Evolutionary conservation across 108 stramenopile species (phyloP).

Genomic region (Pseudonitzschia delicatissima): DNA sequence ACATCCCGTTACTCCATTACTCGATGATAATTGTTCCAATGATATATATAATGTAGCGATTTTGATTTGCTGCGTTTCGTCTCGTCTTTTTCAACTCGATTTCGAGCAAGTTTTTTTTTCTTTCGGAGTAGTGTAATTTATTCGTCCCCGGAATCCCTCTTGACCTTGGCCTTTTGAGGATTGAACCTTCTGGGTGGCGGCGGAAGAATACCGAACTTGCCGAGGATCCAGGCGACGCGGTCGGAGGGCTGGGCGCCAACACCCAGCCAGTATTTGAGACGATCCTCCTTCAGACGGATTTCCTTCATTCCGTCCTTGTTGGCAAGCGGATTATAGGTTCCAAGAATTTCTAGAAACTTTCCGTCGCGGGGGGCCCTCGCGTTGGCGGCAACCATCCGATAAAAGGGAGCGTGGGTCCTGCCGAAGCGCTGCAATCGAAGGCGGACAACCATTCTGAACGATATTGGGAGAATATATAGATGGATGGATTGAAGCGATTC

Average conservation of each 20-base stretch:
- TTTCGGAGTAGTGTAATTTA: too few relatives aligned
- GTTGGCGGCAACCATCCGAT: conserved; percentile 97
- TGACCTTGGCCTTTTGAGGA: conserved; percentile 59
- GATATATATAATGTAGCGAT: too few relatives aligned
- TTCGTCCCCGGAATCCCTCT: conserved; percentile 49
- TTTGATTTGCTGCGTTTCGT: too few relatives aligned
- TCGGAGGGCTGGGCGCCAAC: conserved; percentile 96
- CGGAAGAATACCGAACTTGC: conserved; percentile 89
- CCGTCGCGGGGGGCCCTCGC: conserved; percentile 91
- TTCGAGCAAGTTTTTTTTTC: too few relatives aligned
- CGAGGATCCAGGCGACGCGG: conserved; percentile 93
- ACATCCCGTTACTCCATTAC: too few relatives aligned
- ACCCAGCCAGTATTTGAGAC: conserved; percentile 92
- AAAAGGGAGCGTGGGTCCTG: conserved; percentile 89
- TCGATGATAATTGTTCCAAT: too few relatives aligned
- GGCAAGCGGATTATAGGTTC: conserved; percentile 97
- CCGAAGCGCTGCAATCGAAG: conserved; percentile 97
- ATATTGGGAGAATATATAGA: not conserved
- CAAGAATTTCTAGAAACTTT: conserved; percentile 85
- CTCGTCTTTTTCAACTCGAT: too few relatives aligned
- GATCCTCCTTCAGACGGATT: conserved; percentile 92
- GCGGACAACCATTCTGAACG: conserved; percentile 86
- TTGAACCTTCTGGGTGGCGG: conserved; percentile 68
- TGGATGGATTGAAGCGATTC: not conserved
- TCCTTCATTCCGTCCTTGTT: conserved; percentile 91